Evolutionary conservation across 257 asterid genomes (phyloP).

Genomic region (Solanum sitiens): DNA sequence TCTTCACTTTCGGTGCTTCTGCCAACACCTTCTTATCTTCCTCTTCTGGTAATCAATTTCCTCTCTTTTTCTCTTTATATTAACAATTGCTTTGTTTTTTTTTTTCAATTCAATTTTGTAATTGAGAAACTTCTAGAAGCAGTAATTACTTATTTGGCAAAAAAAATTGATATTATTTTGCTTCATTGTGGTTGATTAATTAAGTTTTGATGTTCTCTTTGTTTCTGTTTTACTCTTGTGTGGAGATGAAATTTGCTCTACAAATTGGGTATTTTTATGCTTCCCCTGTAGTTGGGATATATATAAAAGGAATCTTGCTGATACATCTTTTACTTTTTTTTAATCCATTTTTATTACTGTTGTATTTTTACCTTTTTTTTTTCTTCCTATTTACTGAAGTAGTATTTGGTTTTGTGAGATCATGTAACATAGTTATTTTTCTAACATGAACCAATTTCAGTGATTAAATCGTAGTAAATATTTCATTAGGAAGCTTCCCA

Average conservation of each 20-base stretch:
- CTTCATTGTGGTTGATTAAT: neutral
- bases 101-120: neutral
- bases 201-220: neutral
- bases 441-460: neutral
- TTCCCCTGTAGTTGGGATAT: neutral
- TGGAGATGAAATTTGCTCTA: neutral
- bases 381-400: neutral
- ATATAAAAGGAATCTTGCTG: neutral
- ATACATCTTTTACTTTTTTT: neutral
- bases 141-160: neutral
- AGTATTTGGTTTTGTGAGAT: neutral
- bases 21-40: conserved; percentile 48
- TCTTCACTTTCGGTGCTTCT: conserved; percentile 16
- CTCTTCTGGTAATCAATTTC: conserved; percentile 5
- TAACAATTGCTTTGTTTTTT: neutral
- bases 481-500: neutral
- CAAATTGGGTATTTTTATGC: neutral
- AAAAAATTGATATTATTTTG: too few relatives aligned
- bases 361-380: neutral
- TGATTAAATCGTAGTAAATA: neutral
- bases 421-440: neutral
- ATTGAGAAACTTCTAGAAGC: neutral
- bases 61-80: neutral
- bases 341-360: neutral
- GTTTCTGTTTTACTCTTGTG: neutral